Percentiles rank a stretch among this genome's conserved stretches.
phyloP scores from a whole-genome alignment of 306 rosid species.

The Rubus parviflorus region DNA sequence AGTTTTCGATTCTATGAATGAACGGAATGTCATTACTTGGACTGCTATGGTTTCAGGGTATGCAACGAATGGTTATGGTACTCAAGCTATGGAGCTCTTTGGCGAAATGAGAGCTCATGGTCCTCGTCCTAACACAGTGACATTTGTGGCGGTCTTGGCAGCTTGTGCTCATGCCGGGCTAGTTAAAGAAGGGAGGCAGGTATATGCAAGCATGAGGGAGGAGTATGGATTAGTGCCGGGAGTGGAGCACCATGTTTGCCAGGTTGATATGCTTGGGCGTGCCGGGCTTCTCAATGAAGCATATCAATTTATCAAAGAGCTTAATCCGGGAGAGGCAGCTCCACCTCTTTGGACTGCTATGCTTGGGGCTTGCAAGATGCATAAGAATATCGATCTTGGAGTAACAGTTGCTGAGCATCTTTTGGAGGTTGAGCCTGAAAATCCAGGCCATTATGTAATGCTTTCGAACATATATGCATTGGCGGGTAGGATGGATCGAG shows the following conservation, averaged over 20 bases:
- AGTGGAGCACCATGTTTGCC: slow-evolving; percentile 78
- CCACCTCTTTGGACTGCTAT: slow-evolving; percentile 80
- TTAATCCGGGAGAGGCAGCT: slow-evolving; percentile 37
- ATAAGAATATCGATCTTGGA: slow-evolving; percentile 71
- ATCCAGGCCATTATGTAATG: slow-evolving; percentile 86
- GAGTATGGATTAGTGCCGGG: slow-evolving; percentile 66
- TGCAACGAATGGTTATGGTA: slow-evolving; percentile 78
- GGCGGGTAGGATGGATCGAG: slow-evolving; percentile 76
- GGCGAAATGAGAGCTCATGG: slow-evolving; percentile 47
- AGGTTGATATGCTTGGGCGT: slow-evolving; percentile 92
- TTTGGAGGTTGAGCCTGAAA: slow-evolving; percentile 70
- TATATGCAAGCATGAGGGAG: slow-evolving; percentile 57
- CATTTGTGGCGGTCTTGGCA: slow-evolving; percentile 73
- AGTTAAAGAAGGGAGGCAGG: slow-evolving; percentile 60
- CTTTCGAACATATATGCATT: slow-evolving; percentile 83
- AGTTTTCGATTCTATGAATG: slow-evolving; percentile 64
- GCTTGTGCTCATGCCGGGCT: slow-evolving; percentile 95
- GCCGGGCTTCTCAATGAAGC: slow-evolving; percentile 86
- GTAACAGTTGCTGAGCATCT: slow-evolving; percentile 73
- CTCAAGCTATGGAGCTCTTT: slow-evolving; percentile 63
- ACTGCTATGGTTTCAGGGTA: slow-evolving; percentile 90
- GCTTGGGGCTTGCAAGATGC: slow-evolving; percentile 95
- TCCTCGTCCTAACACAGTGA: slow-evolving; percentile 62
- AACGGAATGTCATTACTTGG: slow-evolving; percentile 78
- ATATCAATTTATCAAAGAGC: slow-evolving; percentile 45